Conservation (phyloP, 139 green algal species). For the Micractinium sp. region DNA sequence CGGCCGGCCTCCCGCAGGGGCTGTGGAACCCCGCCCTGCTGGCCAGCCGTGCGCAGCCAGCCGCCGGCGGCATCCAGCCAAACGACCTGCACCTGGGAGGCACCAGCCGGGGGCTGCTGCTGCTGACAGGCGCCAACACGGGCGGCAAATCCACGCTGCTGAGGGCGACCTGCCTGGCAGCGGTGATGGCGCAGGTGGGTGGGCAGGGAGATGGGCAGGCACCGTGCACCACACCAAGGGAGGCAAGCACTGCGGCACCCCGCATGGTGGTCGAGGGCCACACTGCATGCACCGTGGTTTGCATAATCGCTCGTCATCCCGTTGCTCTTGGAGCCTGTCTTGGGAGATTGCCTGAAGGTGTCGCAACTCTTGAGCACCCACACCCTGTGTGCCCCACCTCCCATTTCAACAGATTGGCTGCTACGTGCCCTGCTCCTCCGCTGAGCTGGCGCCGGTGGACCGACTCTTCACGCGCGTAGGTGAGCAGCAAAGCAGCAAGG, state of each 20-base stretch:
- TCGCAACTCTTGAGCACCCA: too few relatives aligned
- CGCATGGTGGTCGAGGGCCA: too few relatives aligned
- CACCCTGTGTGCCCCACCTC: not conserved
- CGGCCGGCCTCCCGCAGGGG: slow-evolving; percentile 35
- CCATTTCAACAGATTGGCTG: slow-evolving; percentile 41
- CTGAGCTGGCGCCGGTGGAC: slow-evolving; percentile 48
- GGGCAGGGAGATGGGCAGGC: not conserved
- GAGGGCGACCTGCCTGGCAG: slow-evolving; percentile 53
- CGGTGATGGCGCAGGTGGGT: slow-evolving; percentile 60
- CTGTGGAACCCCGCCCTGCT: slow-evolving; percentile 73
- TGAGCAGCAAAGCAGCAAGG: not conserved
- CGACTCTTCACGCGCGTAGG: slow-evolving; percentile 63
- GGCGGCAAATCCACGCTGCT: slow-evolving; percentile 69
- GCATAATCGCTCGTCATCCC: too few relatives aligned
- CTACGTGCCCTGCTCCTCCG: slow-evolving; percentile 44
- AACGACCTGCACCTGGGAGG: slow-evolving; percentile 70
- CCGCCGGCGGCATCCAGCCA: slow-evolving; percentile 51
- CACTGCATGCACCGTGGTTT: too few relatives aligned
- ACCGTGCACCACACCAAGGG: not conserved
- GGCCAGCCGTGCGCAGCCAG: slow-evolving; percentile 16
- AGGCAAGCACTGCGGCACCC: not conserved
- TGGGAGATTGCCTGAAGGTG: not conserved
- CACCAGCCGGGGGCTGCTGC: slow-evolving; percentile 43
- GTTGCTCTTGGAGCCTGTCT: too few relatives aligned
- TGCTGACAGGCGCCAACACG: slow-evolving; percentile 76